Percentiles rank a stretch among this genome's conserved stretches.
phyloP scores from a whole-genome alignment of 441 rosid species.

The Jatropha podagrica region DNA sequence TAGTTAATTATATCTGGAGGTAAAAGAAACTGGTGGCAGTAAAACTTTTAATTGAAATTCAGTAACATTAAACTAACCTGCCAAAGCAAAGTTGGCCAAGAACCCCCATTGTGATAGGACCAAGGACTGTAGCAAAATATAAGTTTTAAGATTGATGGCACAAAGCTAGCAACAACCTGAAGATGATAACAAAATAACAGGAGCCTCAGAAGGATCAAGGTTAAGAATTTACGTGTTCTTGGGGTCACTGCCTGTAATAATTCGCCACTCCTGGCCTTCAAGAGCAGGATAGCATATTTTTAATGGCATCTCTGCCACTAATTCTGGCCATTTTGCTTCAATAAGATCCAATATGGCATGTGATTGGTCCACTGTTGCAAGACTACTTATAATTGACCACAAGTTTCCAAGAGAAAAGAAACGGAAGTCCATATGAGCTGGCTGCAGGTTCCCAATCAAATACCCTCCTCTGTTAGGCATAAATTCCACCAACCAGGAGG shows the following conservation, averaged over 20 bases:
- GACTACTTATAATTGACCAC: slow-evolving; percentile 43
- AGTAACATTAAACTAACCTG: slow-evolving; percentile 19
- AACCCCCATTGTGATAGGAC: slow-evolving; percentile 33
- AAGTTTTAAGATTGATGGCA: background rate
- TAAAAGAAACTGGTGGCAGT: background rate
- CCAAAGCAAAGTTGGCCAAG: slow-evolving; percentile 31
- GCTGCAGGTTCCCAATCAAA: slow-evolving; percentile 44
- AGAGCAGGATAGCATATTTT: slow-evolving; percentile 45
- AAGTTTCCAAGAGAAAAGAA: slow-evolving; percentile 48
- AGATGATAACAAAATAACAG: background rate
- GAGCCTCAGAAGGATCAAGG: background rate
- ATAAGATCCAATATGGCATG: slow-evolving; percentile 45
- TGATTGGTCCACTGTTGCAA: slow-evolving; percentile 40
- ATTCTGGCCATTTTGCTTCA: slow-evolving; percentile 43
- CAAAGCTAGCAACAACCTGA: background rate
- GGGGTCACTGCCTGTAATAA: slow-evolving; percentile 43
- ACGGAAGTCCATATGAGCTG: slow-evolving; percentile 52
- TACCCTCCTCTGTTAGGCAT: slow-evolving; percentile 46
- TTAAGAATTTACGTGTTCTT: slow-evolving; percentile 39
- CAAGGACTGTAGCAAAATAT: slow-evolving; percentile 26
- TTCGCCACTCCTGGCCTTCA: slow-evolving; percentile 46
- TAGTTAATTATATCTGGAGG: background rate
- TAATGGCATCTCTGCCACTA: slow-evolving; percentile 42
- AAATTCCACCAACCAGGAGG: slow-evolving; percentile 45
- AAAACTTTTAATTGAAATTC: background rate